phyloP scores from a whole-genome alignment of 148 eudicot species.

The Camellia granthamiana region DNA sequence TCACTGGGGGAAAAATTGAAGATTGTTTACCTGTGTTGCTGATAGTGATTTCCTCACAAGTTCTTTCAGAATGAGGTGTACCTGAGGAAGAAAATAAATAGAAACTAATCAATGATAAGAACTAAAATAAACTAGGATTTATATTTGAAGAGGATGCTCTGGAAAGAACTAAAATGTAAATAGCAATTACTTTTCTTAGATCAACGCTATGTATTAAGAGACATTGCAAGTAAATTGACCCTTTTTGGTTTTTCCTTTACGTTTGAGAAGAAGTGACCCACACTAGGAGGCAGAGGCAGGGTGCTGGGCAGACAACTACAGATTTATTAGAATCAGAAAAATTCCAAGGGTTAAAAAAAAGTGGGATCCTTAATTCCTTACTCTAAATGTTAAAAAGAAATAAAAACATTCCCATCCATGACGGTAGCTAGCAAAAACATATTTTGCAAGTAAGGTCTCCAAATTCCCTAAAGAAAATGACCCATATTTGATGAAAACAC shows the following conservation, averaged over 20 bases:
- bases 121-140: not conserved
- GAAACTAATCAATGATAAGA: not conserved
- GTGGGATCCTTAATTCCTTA: not conserved
- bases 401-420: not conserved
- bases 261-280: not conserved
- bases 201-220: not conserved
- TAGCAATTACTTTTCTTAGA: not conserved
- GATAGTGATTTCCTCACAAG: constrained; percentile 90
- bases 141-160: not conserved
- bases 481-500: not conserved
- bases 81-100: constrained; percentile 40
- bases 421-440: not conserved
- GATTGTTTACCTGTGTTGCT: constrained; percentile 61
- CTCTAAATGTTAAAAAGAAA: not conserved
- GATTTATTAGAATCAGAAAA: not conserved
- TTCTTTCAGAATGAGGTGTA: constrained; percentile 84
- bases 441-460: not conserved
- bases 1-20: not conserved
- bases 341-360: not conserved
- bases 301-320: not conserved
- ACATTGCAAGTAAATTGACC: not conserved
- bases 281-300: not conserved
- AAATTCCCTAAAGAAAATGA: not conserved
- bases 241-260: not conserved
- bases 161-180: not conserved